Percentiles rank a stretch among this genome's conserved stretches.
Conservation (phyloP, 257 asterid species). For the Catharanthus roseus region DNA sequence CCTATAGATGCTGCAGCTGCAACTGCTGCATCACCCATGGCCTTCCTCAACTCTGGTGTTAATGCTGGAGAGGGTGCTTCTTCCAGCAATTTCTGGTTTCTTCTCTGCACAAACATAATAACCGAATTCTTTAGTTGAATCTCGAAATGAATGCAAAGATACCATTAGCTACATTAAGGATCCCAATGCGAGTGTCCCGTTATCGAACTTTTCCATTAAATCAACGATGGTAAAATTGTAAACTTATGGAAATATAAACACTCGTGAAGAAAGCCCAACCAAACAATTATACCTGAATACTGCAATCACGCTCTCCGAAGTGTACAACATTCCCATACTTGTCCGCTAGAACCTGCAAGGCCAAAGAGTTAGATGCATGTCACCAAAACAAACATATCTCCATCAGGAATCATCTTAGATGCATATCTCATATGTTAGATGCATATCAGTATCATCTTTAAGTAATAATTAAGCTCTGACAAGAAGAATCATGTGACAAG, state of each 20-base stretch:
- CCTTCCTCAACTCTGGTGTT: conserved; percentile 83
- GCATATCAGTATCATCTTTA: background rate
- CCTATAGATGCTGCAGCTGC: conserved; percentile 99
- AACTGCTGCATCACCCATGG: conserved; percentile 99
- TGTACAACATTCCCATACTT: conserved; percentile 85
- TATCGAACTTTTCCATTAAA: background rate
- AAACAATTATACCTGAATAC: conserved; percentile 65
- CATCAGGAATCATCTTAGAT: too few relatives aligned
- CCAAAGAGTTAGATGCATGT: background rate
- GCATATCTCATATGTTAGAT: too few relatives aligned
- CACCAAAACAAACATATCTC: background rate
- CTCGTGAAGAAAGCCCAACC: background rate
- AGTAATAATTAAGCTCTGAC: background rate
- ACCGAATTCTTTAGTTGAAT: background rate
- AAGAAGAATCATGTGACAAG: too few relatives aligned
- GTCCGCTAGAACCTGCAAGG: conserved; percentile 83
- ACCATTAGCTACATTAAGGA: background rate
- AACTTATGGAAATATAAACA: background rate
- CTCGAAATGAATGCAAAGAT: background rate
- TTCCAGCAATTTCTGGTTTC: conserved; percentile 94
- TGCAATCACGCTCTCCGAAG: conserved; percentile 99
- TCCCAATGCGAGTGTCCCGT: background rate
- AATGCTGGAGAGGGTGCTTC: conserved; percentile 99
- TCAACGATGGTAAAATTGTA: background rate
- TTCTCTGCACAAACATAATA: conserved; percentile 50